A percentile compares a stretch with the other conserved stretches of the same genome.
These are phyloP conservation scores for Monilinia fructigena DNA, from an alignment of 2,329 filamentous ascomycete species.

Conservation along the genomic window DNA sequence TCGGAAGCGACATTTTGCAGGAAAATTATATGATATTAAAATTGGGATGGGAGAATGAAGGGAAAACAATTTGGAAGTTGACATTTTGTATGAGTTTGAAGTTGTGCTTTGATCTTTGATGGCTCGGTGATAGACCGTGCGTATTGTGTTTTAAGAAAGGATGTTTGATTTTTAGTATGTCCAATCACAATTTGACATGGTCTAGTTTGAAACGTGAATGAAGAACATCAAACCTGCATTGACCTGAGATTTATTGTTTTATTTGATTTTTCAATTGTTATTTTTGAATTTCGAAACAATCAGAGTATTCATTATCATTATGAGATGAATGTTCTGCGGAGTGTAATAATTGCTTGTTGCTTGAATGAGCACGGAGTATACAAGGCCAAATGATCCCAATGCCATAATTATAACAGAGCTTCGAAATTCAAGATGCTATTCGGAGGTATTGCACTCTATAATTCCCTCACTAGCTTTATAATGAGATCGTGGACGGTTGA, in stretches of 20 bases:
- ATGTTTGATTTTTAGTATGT: slow-evolving; percentile 6
- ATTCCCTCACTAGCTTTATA: too few species aligned
- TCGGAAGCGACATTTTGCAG: slow-evolving; percentile 17
- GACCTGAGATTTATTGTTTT: not conserved
- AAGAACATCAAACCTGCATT: not conserved
- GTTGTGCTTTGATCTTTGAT: slow-evolving; percentile 22
- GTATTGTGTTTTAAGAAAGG: slow-evolving; percentile 22
- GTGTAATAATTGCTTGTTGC: not conserved
- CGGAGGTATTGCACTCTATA: too few species aligned
- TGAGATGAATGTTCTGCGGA: too few species aligned
- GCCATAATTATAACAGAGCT: too few species aligned
- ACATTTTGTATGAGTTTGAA: slow-evolving; percentile 15
- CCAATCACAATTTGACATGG: slow-evolving; percentile 8
- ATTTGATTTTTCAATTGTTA: not conserved
- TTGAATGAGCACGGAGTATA: too few species aligned
- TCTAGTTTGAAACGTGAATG: slow-evolving; percentile 16
- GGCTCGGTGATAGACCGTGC: slow-evolving; percentile 15
- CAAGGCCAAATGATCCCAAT: too few species aligned
- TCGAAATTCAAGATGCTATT: too few species aligned
- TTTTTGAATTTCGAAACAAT: too few species aligned
- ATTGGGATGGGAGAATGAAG: not conserved
- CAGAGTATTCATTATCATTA: too few species aligned
- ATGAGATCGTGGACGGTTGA: too few species aligned
- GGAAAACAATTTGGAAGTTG: slow-evolving; percentile 7
- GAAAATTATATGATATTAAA: not conserved